Conservation (phyloP, 306 rosid species). For the Mimosa bimucronata region DNA sequence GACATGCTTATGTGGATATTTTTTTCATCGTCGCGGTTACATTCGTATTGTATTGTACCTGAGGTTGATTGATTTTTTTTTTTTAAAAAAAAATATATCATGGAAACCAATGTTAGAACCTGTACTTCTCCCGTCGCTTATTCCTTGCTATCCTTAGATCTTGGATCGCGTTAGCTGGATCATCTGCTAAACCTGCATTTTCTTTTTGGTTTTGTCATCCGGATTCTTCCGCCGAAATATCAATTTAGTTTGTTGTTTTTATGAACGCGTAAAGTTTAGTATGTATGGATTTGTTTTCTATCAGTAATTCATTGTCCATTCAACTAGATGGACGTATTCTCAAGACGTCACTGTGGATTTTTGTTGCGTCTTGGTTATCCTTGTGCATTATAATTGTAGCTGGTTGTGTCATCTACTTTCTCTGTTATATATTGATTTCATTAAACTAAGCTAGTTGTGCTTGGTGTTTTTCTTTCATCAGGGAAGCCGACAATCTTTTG, state of each 20-base stretch:
- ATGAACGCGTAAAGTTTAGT: background rate
- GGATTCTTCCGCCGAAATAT: background rate
- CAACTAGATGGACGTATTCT: background rate
- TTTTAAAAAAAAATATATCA: background rate
- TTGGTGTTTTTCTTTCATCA: background rate
- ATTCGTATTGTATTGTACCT: conserved; percentile 8
- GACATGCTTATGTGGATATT: background rate
- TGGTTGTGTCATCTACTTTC: background rate
- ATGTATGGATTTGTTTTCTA: background rate
- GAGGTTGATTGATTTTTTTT: background rate
- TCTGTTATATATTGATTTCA: background rate
- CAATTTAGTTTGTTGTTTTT: conserved; percentile 13
- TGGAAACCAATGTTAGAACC: background rate
- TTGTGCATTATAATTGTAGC: background rate
- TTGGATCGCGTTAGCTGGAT: background rate
- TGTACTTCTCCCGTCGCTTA: background rate
- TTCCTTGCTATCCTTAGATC: background rate
- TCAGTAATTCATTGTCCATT: conserved; percentile 8
- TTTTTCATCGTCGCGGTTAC: background rate
- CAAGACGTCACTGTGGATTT: background rate
- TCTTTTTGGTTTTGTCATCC: background rate
- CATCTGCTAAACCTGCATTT: conserved; percentile 2
- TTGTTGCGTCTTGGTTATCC: background rate
- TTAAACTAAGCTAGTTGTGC: background rate
- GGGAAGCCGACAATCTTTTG: background rate